These are phyloP conservation scores for Vanderwaltozyma tropicalis DNA, from an alignment of 805 yeast species.

Conservation along the genomic window DNA sequence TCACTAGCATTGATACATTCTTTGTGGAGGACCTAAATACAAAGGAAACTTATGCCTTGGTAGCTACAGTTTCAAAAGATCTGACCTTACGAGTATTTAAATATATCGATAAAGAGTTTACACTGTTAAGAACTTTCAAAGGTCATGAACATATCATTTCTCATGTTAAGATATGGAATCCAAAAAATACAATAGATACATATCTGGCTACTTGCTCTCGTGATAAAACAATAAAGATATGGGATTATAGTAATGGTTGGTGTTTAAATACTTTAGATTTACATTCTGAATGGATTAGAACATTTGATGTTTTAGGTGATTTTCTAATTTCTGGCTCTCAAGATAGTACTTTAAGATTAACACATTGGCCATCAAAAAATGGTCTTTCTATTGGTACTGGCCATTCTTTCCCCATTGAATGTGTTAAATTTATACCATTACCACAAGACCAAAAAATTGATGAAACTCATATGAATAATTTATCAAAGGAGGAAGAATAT, in stretches of 20 bases:
- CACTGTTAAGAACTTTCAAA: conserved; percentile 48
- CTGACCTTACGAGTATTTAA: conserved; percentile 45
- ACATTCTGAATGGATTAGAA: conserved; percentile 84
- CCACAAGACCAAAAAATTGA: conserved; percentile 17
- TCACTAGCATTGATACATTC: conserved; percentile 29
- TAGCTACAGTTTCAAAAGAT: conserved; percentile 45
- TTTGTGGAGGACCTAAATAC: conserved; percentile 9
- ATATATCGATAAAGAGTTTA: conserved; percentile 32
- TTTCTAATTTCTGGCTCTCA: conserved; percentile 65
- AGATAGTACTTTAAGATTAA: conserved; percentile 62
- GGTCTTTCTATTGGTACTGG: conserved; percentile 61
- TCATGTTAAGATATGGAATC: conserved; percentile 37
- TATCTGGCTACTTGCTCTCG: conserved; percentile 52
- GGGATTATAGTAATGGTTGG: conserved; percentile 64
- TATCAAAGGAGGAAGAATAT: conserved; percentile 17
- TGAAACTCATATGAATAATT: conserved; percentile 18
- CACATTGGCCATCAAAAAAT: conserved; percentile 56
- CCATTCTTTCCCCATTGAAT: conserved; percentile 77
- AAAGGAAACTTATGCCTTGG: conserved; percentile 9
- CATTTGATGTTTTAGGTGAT: conserved; percentile 47
- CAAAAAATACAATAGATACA: conserved; percentile 32
- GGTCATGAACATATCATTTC: conserved; percentile 90
- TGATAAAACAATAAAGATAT: conserved; percentile 48
- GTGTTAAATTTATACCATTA: conserved; percentile 54
- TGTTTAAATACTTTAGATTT: conserved; percentile 57